Evolutionary conservation across 805 yeast species (phyloP).

Genomic region (Barnettozyma sp.): DNA sequence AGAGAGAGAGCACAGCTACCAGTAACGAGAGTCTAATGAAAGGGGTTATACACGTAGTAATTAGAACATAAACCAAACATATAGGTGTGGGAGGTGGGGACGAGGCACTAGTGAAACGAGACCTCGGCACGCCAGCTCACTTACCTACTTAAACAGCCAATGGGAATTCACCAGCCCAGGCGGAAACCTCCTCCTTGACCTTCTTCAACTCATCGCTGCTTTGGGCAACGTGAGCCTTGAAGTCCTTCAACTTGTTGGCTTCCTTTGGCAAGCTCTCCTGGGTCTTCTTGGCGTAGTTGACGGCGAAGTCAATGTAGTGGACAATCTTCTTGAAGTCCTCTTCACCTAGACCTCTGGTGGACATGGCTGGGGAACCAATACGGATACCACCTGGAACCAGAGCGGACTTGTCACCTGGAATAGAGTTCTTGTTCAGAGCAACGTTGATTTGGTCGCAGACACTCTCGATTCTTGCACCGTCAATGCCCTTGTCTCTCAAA

Average conservation of each 20-base stretch:
- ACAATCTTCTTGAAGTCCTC: conserved; percentile 79
- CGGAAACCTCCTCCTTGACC: conserved; percentile 70
- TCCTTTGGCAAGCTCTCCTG: conserved; percentile 82
- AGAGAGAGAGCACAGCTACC: too few species aligned
- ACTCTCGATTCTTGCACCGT: conserved; percentile 94
- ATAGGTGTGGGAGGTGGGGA: too few species aligned
- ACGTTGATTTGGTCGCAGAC: conserved; percentile 85
- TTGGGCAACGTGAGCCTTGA: conserved; percentile 72
- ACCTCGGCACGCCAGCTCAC: too few species aligned
- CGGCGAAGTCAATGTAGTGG: conserved; percentile 72
- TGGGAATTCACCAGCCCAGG: conserved; percentile 90
- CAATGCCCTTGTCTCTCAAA: conserved; percentile 67
- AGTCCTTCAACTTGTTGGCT: conserved; percentile 93
- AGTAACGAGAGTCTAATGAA: too few species aligned
- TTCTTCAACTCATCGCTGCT: conserved; percentile 62
- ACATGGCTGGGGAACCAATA: conserved; percentile 98
- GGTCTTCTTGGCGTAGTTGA: conserved; percentile 45
- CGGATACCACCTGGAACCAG: conserved; percentile 94
- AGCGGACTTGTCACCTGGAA: conserved; percentile 95
- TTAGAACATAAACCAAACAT: too few species aligned
- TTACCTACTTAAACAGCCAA: conserved; percentile 46
- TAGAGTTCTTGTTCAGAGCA: conserved; percentile 93
- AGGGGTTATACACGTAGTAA: not conserved
- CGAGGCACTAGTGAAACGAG: too few species aligned
- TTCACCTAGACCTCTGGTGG: conserved; percentile 84